phyloP scores from a whole-genome alignment of 441 rosid genomes.

The Eutrema salsugineum region DNA sequence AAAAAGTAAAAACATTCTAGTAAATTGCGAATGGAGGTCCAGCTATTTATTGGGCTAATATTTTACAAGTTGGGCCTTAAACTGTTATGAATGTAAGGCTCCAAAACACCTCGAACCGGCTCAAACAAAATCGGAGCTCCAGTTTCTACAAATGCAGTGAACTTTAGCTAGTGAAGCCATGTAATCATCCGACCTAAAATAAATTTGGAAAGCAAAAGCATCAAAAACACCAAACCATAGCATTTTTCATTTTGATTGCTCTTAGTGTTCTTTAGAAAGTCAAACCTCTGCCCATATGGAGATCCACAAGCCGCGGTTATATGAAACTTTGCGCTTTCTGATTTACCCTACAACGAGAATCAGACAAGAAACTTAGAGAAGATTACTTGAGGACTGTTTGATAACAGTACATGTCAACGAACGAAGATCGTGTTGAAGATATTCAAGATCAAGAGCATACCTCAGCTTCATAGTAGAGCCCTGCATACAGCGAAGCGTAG shows the following conservation, averaged over 20 bases:
- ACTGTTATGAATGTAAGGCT: background rate
- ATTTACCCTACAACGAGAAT: slow-evolving; percentile 44
- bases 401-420: background rate
- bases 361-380: background rate
- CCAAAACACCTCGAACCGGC: background rate
- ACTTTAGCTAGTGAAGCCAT: slow-evolving; percentile 84
- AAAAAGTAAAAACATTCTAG: no score
- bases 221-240: background rate
- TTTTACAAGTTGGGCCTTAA: background rate
- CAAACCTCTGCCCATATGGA: slow-evolving; percentile 77
- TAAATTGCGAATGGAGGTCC: background rate
- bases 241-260: background rate
- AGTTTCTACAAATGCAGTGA: slow-evolving; percentile 59
- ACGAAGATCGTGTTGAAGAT: background rate
- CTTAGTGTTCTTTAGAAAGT: background rate
- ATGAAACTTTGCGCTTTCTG: slow-evolving; percentile 67
- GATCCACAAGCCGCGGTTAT: slow-evolving; percentile 58
- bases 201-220: background rate
- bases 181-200: slow-evolving; percentile 73
- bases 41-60: background rate
- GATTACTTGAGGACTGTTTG: background rate
- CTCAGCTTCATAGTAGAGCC: slow-evolving; percentile 82
- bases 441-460: slow-evolving; percentile 35
- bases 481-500: slow-evolving; percentile 78
- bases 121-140: slow-evolving; percentile 39